Base-by-base conservation (phyloP, 306 rosid genomes). In the Casuarina glauca region DNA sequence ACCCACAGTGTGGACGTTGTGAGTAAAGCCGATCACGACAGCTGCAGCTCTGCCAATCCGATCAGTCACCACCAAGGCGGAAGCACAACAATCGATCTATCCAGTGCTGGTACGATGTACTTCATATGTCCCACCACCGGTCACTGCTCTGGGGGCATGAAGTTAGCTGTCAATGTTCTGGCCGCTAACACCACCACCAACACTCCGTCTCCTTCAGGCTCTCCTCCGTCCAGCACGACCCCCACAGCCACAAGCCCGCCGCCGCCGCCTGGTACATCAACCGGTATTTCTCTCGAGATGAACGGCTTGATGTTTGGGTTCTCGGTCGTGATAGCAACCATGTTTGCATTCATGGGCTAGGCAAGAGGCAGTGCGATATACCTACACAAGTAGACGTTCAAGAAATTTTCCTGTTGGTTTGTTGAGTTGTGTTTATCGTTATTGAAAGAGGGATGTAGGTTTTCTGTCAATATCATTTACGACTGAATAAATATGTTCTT, bases 321-420 rank as follows among this genome's bases (percentile, higher is more conserved):
- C 52, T 80, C 80, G 62, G 45, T 84, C 69, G 82, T 73, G 9
- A 55, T 79, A 46, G 80, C 76, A 4, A 8, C 82, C 71, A 35
- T 86, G 74, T 46, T 87, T 78, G 85, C 72, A 11, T 69, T 82
- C 75, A 82, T 77, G 84, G 70, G 83, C 86, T 85, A 89, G 97
- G 93, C 84, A 66, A 88, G 92, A 88, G 93, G 83, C 92, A 93
- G 90, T 90, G 93, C 96, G 42, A 46, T 49, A 2, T 2, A 48
- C 32, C 32, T 26, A 26, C 32, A 26, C 32, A 26, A 26, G 32
- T 26, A 26, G 32, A 26, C n/a, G 0, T 42, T 43, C 26, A 6
- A 62, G 5, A 12, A 6, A 26, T 26, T 36, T 69, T 76, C 66
- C 44, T 77, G 35, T 66, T 79, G 39, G 10, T 64, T 73, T 81